These are phyloP conservation scores for Aureoboletus auriporus DNA, from an alignment of 768 basidiomycete genomes.

Conservation along the genomic window DNA sequence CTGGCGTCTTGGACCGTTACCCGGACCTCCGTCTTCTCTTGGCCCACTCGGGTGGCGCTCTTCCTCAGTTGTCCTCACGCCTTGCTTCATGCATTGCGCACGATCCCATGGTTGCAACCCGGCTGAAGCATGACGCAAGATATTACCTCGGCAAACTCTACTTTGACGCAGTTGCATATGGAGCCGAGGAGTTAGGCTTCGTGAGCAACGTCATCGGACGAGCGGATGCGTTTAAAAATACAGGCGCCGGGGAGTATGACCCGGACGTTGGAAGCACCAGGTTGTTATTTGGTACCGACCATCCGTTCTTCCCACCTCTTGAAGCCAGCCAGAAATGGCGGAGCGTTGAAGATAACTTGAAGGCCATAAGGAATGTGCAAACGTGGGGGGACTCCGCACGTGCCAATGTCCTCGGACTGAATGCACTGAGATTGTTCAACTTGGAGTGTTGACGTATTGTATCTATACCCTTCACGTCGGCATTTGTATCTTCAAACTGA, in stretches of 20 bases:
- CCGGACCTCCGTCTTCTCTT: slow-evolving; percentile 73
- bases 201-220: slow-evolving; percentile 68
- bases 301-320: slow-evolving; percentile 89
- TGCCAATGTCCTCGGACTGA: slow-evolving; percentile 63
- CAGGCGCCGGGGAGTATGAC: slow-evolving; percentile 31
- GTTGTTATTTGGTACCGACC: slow-evolving; percentile 83
- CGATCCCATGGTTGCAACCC: slow-evolving; percentile 72
- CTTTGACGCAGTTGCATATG: slow-evolving; percentile 87
- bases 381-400: slow-evolving; percentile 50
- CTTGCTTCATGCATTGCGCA: slow-evolving; percentile 83
- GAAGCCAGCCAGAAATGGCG: slow-evolving; percentile 66
- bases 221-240: slow-evolving; percentile 43
- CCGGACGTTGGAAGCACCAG: slow-evolving; percentile 46
- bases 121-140: slow-evolving; percentile 77
- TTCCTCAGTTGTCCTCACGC: slow-evolving; percentile 80
- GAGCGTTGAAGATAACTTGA: slow-evolving; percentile 82
- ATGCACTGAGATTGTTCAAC: slow-evolving; percentile 70
- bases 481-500: slow-evolving; percentile 91
- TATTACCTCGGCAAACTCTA: slow-evolving; percentile 79
- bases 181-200: slow-evolving; percentile 78
- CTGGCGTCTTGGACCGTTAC: slow-evolving; percentile 77
- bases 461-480: slow-evolving; percentile 33
- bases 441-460: slow-evolving; percentile 29
- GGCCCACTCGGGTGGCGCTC: slow-evolving; percentile 84
- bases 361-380: slow-evolving; percentile 54